Percentiles rank a stretch among this genome's conserved stretches.
These are phyloP conservation scores for Penicillium frequentans DNA, from an alignment of 2,329 filamentous ascomycete genomes.

Conservation along the genomic window DNA sequence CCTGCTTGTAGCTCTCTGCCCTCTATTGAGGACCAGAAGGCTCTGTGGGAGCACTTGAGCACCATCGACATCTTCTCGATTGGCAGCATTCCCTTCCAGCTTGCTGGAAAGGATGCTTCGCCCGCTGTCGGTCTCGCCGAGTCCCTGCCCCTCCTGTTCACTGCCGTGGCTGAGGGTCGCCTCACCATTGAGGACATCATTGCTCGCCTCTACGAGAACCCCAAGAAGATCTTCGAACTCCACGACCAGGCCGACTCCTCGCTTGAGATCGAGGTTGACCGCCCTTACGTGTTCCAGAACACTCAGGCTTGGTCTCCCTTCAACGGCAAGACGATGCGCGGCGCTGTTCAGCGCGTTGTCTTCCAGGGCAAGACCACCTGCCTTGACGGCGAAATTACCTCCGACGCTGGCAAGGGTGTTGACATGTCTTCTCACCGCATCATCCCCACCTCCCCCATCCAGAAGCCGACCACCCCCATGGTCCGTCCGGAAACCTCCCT, in stretches of 20 bases:
- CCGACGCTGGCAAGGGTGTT: slow-evolving; percentile 61
- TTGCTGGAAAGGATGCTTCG: slow-evolving; percentile 61
- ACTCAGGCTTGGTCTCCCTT: slow-evolving; percentile 68
- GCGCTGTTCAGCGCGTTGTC: slow-evolving; percentile 71
- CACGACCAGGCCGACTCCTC: slow-evolving; percentile 74
- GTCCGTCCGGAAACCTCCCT: slow-evolving; percentile 39
- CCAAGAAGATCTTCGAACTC: slow-evolving; percentile 77
- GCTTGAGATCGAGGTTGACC: slow-evolving; percentile 74
- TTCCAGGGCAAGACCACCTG: slow-evolving; percentile 75
- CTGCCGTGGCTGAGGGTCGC: slow-evolving; percentile 71
- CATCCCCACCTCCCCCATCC: slow-evolving; percentile 54
- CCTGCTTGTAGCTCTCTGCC: slow-evolving; percentile 64
- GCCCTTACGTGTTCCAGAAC: slow-evolving; percentile 61
- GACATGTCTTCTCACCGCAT: slow-evolving; percentile 72
- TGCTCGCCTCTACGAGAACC: slow-evolving; percentile 71
- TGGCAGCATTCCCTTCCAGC: slow-evolving; percentile 74
- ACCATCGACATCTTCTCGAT: slow-evolving; percentile 79
- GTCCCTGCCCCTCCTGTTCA: slow-evolving; percentile 71
- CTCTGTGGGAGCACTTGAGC: slow-evolving; percentile 70
- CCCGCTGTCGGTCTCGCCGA: slow-evolving; percentile 69
- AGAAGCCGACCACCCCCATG: slow-evolving; percentile 51
- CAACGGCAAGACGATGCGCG: slow-evolving; percentile 66
- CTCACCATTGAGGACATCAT: slow-evolving; percentile 74
- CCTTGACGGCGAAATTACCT: slow-evolving; percentile 66
- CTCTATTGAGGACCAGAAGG: slow-evolving; percentile 69